Conservation (phyloP, 495 filamentous ascomycete genomes). For the Annulohypoxylon nitens region DNA sequence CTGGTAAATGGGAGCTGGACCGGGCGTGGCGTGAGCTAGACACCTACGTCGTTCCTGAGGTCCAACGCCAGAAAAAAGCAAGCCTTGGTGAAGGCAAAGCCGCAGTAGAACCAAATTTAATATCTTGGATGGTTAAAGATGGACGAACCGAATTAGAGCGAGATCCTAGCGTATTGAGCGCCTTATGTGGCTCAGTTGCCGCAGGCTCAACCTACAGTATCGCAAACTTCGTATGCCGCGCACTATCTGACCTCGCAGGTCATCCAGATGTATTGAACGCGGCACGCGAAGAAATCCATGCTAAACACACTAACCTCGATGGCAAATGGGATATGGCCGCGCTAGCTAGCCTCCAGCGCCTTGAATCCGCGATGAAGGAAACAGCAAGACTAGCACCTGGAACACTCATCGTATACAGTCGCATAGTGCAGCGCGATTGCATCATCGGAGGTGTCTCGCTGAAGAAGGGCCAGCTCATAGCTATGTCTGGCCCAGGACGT, state of each 20-base stretch:
- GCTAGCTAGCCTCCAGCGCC: constrained; percentile 1
- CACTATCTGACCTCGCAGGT: background rate
- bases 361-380: constrained; percentile 28
- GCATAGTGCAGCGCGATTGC: background rate
- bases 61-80: background rate
- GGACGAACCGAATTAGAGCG: background rate
- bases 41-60: background rate
- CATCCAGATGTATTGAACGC: constrained; percentile 11
- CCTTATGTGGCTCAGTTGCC: background rate
- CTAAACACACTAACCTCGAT: background rate
- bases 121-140: constrained; percentile 12
- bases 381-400: constrained; percentile 6
- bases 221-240: constrained; percentile 3
- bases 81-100: background rate
- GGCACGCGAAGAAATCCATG: constrained; percentile 6
- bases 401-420: background rate
- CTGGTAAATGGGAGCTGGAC: background rate
- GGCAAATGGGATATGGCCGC: constrained; percentile 18
- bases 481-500: background rate
- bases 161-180: background rate
- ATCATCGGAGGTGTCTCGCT: background rate
- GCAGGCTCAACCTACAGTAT: constrained; percentile 2
- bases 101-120: background rate
- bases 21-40: background rate
- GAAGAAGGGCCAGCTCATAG: background rate